Conservation (phyloP, 768 basidiomycete genomes). For the Boletellus ananas region DNA sequence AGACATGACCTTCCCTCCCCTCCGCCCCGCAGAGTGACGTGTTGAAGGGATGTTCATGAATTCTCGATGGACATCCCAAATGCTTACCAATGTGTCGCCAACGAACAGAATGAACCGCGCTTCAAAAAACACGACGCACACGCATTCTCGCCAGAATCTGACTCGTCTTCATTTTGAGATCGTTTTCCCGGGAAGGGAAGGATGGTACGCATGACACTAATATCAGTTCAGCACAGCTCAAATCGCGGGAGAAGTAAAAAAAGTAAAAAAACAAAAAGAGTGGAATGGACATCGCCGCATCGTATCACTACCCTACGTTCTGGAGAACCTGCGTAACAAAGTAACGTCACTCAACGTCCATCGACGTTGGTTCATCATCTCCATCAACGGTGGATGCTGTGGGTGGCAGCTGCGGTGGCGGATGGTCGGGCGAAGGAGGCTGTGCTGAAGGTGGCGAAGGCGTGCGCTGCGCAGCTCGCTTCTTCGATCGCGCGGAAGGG, state of each 20-base stretch:
- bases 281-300: neutral
- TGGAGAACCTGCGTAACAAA: neutral
- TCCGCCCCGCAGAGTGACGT: no score
- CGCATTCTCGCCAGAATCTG: no score
- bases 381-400: neutral
- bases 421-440: constrained; percentile 8
- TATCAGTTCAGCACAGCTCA: neutral
- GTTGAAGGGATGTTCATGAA: no score
- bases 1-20: no score
- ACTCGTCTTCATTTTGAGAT: neutral
- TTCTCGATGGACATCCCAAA: no score
- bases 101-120: no score
- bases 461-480: constrained; percentile 18
- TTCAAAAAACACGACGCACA: no score
- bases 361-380: constrained; percentile 5
- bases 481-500: constrained; percentile 38
- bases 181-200: neutral
- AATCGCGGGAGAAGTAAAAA: neutral
- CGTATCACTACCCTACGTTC: neutral
- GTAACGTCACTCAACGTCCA: constrained; percentile 14
- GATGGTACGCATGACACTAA: constrained; percentile 2
- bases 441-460: constrained; percentile 27
- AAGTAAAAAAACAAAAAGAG: constrained; percentile 8
- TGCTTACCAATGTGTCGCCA: no score
- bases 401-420: constrained; percentile 2